These are phyloP conservation scores for Leptographium wingfieldii DNA, from an alignment of 2,329 filamentous ascomycete genomes.

Conservation along the genomic window DNA sequence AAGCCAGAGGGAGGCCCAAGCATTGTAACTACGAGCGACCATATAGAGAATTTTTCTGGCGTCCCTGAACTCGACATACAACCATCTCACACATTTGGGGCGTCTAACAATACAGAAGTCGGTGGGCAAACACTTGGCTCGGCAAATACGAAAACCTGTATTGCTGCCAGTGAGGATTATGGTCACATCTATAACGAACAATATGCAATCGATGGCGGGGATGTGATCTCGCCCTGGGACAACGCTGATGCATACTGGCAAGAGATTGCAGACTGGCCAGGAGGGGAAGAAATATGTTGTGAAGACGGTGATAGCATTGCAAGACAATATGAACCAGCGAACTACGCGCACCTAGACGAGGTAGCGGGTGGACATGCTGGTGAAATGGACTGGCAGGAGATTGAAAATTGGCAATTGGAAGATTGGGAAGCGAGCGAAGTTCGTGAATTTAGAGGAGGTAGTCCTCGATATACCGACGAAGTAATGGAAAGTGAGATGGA, in stretches of 20 bases:
- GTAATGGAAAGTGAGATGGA: not conserved
- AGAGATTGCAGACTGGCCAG: conserved; percentile 7
- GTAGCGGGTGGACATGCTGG: not conserved
- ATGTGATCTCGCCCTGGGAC: not conserved
- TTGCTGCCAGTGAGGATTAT: not conserved
- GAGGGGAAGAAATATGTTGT: not conserved
- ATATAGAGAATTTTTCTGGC: not conserved
- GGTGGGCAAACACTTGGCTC: not conserved
- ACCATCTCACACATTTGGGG: not conserved
- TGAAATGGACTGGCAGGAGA: conserved; percentile 1
- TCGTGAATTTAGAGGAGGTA: not conserved
- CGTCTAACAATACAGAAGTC: not conserved
- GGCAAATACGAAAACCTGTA: not conserved
- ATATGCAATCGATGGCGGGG: not conserved
- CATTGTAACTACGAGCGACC: not conserved
- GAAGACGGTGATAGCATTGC: not conserved
- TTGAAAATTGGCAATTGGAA: conserved; percentile 6
- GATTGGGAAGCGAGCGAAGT: not conserved
- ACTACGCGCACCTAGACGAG: not conserved
- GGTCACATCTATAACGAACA: not conserved
- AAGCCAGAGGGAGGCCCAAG: not conserved
- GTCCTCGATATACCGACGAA: not conserved
- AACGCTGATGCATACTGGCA: conserved; percentile 1
- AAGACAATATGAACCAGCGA: not conserved
- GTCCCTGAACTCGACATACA: not conserved